Evolutionary conservation across 345 rosid species (phyloP).

Genomic region (Crucihimalaya himalaica): DNA sequence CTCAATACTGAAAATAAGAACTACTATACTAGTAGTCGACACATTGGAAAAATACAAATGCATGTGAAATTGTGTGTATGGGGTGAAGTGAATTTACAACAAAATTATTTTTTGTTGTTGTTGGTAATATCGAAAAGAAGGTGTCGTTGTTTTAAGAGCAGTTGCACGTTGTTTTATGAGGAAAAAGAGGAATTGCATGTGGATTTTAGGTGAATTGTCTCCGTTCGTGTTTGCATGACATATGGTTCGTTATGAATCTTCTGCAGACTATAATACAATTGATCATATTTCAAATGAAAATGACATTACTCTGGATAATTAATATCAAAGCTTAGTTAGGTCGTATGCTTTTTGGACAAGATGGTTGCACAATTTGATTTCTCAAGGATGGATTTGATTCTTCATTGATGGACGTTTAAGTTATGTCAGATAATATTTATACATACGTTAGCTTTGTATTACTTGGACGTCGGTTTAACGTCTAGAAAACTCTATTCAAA

Average conservation of each 20-base stretch:
- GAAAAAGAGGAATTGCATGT: conserved; percentile 36
- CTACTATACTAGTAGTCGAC: conserved; percentile 3
- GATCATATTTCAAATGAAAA: not conserved
- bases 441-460: too few relatives aligned
- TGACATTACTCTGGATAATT: not conserved
- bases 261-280: not conserved
- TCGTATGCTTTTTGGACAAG: not conserved
- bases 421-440: too few relatives aligned
- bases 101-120: too few relatives aligned
- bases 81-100: conserved; percentile 2
- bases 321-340: not conserved
- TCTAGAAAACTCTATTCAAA: too few relatives aligned
- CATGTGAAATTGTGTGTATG: conserved; percentile 16
- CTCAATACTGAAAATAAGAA: not conserved
- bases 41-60: conserved; percentile 27
- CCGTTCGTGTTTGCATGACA: not conserved
- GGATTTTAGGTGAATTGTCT: conserved; percentile 34
- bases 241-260: not conserved
- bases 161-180: conserved; percentile 28
- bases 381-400: not conserved
- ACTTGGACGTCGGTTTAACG: too few relatives aligned
- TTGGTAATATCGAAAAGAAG: conserved; percentile 22
- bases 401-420: not conserved
- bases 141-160: conserved; percentile 25
- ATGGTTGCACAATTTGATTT: too few relatives aligned